A percentile compares a stretch with the other conserved stretches of the same genome.
These are phyloP conservation scores for Phyllosticta citriasiana DNA, from an alignment of 2,329 filamentous ascomycete species.

Conservation along the genomic window DNA sequence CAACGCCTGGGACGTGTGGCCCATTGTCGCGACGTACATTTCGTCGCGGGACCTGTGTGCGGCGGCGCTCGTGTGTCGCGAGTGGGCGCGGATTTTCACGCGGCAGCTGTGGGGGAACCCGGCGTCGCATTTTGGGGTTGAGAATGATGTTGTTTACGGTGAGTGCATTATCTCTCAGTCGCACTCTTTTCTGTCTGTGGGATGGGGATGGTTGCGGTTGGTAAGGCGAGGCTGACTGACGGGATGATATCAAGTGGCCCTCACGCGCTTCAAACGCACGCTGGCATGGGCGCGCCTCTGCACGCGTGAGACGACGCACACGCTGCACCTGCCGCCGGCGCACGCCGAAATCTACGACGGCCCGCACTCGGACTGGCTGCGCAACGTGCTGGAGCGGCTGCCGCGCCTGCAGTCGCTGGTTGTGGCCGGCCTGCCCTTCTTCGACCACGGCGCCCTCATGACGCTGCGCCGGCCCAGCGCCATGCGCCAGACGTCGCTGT, in stretches of 20 bases:
- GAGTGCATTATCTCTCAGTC: neutral
- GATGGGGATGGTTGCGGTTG: too few species aligned
- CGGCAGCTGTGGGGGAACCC: slow-evolving; percentile 54
- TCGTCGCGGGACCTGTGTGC: slow-evolving; percentile 47
- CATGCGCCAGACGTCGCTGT: slow-evolving; percentile 17
- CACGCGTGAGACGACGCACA: slow-evolving; percentile 49
- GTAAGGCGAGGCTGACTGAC: too few species aligned
- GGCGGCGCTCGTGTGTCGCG: slow-evolving; percentile 44
- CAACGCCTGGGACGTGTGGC: slow-evolving; percentile 45
- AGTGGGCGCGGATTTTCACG: slow-evolving; percentile 50
- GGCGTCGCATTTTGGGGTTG: slow-evolving; percentile 50
- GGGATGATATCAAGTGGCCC: slow-evolving; percentile 34
- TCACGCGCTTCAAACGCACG: slow-evolving; percentile 49
- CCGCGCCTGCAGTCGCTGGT: slow-evolving; percentile 51
- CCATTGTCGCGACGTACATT: slow-evolving; percentile 47
- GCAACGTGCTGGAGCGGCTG: slow-evolving; percentile 47
- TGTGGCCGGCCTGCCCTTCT: slow-evolving; percentile 49
- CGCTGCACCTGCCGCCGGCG: slow-evolving; percentile 50
- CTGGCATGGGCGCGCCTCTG: slow-evolving; percentile 43
- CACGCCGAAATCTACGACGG: slow-evolving; percentile 52
- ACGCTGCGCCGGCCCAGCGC: slow-evolving; percentile 33
- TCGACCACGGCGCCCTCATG: slow-evolving; percentile 49
- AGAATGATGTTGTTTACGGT: slow-evolving; percentile 52
- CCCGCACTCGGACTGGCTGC: slow-evolving; percentile 48
- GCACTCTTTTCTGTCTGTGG: too few species aligned